Conservation (phyloP, 1,139 yeast species). For the Geotrichum candidum region DNA sequence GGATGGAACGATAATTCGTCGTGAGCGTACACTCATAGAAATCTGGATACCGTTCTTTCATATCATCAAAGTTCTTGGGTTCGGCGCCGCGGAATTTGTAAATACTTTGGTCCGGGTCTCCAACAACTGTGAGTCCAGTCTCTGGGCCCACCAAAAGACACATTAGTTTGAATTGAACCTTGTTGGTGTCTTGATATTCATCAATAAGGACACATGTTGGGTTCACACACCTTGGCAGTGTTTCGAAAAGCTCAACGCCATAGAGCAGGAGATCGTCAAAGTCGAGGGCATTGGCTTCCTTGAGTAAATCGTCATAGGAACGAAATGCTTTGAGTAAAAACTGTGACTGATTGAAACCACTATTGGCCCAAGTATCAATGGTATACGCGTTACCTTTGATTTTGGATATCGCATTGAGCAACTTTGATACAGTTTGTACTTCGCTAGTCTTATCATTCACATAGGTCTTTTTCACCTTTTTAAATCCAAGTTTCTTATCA, state of each 20-base stretch:
- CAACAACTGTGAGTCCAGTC: conserved; percentile 58
- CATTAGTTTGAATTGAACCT: conserved; percentile 65
- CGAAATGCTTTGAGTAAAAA: conserved; percentile 4
- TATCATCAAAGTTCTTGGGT: conserved; percentile 55
- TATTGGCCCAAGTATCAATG: conserved; percentile 5
- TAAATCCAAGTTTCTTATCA: neutral
- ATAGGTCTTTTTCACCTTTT: neutral
- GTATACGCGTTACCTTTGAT: conserved; percentile 9
- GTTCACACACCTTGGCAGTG: conserved; percentile 42
- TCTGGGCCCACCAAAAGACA: conserved; percentile 47
- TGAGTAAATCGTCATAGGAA: conserved; percentile 1
- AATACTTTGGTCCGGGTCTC: conserved; percentile 95
- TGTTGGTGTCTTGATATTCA: conserved; percentile 90
- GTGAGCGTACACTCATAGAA: conserved; percentile 43
- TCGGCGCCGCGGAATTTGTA: conserved; percentile 70
- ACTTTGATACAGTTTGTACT: neutral
- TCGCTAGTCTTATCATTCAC: neutral
- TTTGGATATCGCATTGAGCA: neutral
- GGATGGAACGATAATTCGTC: conserved; percentile 78
- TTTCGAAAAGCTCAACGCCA: conserved; percentile 47
- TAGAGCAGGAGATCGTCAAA: conserved; percentile 66
- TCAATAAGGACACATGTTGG: conserved; percentile 67
- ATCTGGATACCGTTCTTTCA: conserved; percentile 46
- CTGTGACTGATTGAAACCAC: neutral
- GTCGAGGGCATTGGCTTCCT: conserved; percentile 13